Evolutionary conservation across 176 grass and related monocot species (phyloP).

Genomic region (Elymus sibiricus): DNA sequence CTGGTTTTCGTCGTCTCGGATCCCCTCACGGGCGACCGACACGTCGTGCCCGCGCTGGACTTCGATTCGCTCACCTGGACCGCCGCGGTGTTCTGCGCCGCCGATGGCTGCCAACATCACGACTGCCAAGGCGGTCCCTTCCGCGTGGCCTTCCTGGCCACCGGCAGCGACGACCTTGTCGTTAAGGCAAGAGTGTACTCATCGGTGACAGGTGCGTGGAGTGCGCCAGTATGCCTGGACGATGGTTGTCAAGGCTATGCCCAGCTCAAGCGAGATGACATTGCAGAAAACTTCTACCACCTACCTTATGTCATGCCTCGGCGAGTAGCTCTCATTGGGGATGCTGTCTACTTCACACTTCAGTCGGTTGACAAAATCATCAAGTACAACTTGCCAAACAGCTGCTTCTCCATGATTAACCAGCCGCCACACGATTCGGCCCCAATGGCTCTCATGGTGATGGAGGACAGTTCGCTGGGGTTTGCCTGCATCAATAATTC

Average conservation of each 20-base stretch:
- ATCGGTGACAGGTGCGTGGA: not conserved
- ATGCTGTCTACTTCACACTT: not conserved
- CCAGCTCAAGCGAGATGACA: not conserved
- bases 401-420: not conserved
- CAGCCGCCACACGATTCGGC: not conserved
- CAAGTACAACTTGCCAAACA: not conserved
- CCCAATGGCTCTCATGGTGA: not conserved
- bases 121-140: not conserved
- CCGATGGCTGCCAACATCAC: not conserved
- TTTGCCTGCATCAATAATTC: not conserved
- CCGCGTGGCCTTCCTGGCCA: not conserved
- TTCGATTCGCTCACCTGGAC: not conserved
- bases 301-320: not conserved
- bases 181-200: not conserved
- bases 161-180: not conserved
- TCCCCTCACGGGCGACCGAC: not conserved
- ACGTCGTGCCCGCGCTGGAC: not conserved
- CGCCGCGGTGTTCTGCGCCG: not conserved
- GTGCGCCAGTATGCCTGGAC: not conserved
- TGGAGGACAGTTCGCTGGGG: not conserved
- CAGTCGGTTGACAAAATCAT: not conserved
- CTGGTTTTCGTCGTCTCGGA: not conserved
- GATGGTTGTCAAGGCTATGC: not conserved
- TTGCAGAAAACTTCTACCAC: not conserved
- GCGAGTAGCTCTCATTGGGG: not conserved